These are phyloP conservation scores for Mucor sp. DNA, from an alignment of 371 early-diverging fungal genomes.

Conservation along the genomic window DNA sequence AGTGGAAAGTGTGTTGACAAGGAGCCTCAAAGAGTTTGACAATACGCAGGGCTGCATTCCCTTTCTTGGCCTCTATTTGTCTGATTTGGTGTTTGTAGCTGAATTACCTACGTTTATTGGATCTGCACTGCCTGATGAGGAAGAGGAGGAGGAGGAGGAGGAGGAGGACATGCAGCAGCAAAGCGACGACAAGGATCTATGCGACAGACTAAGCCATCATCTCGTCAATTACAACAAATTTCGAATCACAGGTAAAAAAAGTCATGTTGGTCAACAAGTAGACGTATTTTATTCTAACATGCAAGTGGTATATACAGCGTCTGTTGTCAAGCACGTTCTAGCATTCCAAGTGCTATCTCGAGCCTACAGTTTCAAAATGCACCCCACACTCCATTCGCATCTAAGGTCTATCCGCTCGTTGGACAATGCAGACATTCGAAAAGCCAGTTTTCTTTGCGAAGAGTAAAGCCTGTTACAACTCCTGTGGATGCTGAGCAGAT, in stretches of 20 bases:
- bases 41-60: conserved; percentile 53
- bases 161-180: conserved; percentile 2
- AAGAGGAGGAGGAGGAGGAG: conserved; percentile 10
- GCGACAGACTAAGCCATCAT: conserved; percentile 27
- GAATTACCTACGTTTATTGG: conserved; percentile 63
- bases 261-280: too few relatives aligned
- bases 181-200: conserved; percentile 34
- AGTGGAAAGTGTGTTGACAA: conserved; percentile 42
- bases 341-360: conserved; percentile 60
- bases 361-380: conserved; percentile 48
- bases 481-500: conserved; percentile 20
- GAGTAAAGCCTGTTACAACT: background rate
- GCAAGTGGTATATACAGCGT: conserved; percentile 34
- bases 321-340: conserved; percentile 63
- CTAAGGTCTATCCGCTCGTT: conserved; percentile 34
- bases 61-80: conserved; percentile 64
- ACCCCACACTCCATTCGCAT: conserved; percentile 24
- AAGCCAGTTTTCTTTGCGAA: conserved; percentile 48
- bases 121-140: conserved; percentile 1
- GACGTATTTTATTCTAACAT: background rate
- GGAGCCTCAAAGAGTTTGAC: conserved; percentile 17
- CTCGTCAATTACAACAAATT: conserved; percentile 70
- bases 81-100: conserved; percentile 66
- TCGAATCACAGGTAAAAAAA: conserved; percentile 48
- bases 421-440: conserved; percentile 44